Evolutionary conservation across 2,329 filamentous ascomycete species (phyloP).

Genomic region (Balansia obtecta): DNA sequence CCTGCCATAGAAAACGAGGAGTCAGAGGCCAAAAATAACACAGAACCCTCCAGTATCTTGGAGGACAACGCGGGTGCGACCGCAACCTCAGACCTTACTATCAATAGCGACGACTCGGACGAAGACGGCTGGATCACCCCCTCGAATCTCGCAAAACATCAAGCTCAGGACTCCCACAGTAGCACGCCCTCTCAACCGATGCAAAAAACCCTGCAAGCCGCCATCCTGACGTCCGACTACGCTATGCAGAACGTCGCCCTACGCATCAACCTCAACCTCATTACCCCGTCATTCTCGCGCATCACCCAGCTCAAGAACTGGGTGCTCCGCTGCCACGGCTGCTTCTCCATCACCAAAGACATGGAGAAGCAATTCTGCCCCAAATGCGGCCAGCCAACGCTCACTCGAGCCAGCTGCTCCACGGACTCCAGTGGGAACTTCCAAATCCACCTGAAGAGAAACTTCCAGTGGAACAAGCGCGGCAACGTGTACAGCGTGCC

Average conservation of each 20-base stretch:
- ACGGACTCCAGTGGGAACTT: slow-evolving; percentile 74
- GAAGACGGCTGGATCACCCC: slow-evolving; percentile 88
- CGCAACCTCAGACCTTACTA: slow-evolving; percentile 2
- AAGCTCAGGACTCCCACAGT: slow-evolving; percentile 48
- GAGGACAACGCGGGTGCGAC: slow-evolving; percentile 7
- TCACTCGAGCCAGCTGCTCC: slow-evolving; percentile 75
- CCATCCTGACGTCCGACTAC: slow-evolving; percentile 89
- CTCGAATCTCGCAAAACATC: slow-evolving; percentile 76
- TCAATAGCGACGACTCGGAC: slow-evolving; percentile 30
- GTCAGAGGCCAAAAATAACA: neutral
- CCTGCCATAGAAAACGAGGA: no score
- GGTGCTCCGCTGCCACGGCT: slow-evolving; percentile 86
- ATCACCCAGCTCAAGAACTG: slow-evolving; percentile 80
- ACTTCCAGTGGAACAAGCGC: slow-evolving; percentile 91
- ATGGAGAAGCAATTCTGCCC: slow-evolving; percentile 88
- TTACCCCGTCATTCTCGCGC: slow-evolving; percentile 66
- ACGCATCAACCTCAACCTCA: slow-evolving; percentile 84
- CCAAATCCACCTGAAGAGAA: slow-evolving; percentile 77
- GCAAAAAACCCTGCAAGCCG: slow-evolving; percentile 63
- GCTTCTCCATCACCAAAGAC: slow-evolving; percentile 74
- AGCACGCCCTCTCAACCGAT: slow-evolving; percentile 36
- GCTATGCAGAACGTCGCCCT: slow-evolving; percentile 96
- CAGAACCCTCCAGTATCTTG: slow-evolving; percentile 6
- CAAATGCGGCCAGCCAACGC: slow-evolving; percentile 74
- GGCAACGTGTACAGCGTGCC: slow-evolving; percentile 90